A percentile compares a stretch with the other conserved stretches of the same genome.
These are phyloP conservation scores for Pseudisothecium myosuroides DNA, from an alignment of 225 moss, liverwort and hornwort species.

Conservation along the genomic window DNA sequence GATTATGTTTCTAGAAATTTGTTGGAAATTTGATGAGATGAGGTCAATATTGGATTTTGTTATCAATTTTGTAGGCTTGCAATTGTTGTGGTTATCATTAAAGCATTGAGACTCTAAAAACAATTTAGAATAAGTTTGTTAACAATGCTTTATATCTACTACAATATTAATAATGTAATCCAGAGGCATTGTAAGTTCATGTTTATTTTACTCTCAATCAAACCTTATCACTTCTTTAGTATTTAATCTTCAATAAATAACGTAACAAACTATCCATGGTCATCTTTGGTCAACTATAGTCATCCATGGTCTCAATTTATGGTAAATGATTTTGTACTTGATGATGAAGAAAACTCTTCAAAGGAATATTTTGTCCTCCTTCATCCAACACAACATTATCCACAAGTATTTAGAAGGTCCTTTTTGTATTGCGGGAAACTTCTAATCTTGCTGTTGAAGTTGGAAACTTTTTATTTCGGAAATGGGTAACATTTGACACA, in stretches of 20 bases:
- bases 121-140: background rate
- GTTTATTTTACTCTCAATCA: background rate
- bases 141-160: background rate
- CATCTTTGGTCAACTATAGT: too few species aligned
- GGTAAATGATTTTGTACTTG: background rate
- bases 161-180: background rate
- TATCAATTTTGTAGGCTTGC: background rate
- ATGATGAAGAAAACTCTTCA: background rate
- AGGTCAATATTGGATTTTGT: background rate
- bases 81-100: background rate
- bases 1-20: background rate
- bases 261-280: background rate
- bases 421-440: too few species aligned
- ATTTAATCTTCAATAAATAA: background rate
- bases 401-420: accelerated
- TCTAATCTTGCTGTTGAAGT: too few species aligned
- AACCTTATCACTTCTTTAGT: background rate
- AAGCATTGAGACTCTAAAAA: too few species aligned
- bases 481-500: too few species aligned
- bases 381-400: background rate
- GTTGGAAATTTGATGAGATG: background rate
- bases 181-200: background rate
- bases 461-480: too few species aligned
- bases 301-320: background rate
- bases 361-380: accelerated